Evolutionary conservation across 345 rosid genomes (phyloP).

Genomic region (Melastoma malabathricum): DNA sequence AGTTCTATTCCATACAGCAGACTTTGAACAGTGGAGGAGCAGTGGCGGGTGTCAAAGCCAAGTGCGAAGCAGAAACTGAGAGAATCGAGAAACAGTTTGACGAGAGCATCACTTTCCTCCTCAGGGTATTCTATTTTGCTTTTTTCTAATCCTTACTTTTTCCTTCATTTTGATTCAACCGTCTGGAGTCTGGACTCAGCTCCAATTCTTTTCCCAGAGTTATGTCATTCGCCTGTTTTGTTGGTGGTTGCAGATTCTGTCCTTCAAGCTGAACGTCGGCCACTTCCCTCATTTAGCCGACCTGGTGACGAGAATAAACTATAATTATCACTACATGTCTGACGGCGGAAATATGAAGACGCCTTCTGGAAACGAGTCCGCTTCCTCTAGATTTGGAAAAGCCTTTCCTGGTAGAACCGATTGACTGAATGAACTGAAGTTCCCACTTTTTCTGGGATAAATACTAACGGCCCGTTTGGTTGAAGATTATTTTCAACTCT

Average conservation of each 20-base stretch:
- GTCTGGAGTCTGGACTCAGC: no score
- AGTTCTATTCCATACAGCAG: conserved; percentile 82
- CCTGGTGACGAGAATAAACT: conserved; percentile 84
- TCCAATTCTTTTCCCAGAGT: background rate
- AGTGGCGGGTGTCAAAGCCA: conserved; percentile 59
- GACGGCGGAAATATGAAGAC: conserved; percentile 65
- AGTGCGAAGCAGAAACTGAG: conserved; percentile 77
- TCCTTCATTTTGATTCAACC: background rate
- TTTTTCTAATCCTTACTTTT: background rate
- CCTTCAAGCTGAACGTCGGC: conserved; percentile 81
- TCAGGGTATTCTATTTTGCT: conserved; percentile 43
- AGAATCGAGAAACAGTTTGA: conserved; percentile 80
- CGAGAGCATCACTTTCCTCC: conserved; percentile 87
- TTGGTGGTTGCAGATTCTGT: conserved; percentile 46
- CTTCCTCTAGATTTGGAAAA: conserved; percentile 20
- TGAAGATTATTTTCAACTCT: no score
- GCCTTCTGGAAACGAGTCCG: conserved; percentile 34
- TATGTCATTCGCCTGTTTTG: background rate
- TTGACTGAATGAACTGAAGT: background rate
- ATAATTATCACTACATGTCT: conserved; percentile 91
- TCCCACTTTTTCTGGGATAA: no score
- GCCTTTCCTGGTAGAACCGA: conserved; percentile 15
- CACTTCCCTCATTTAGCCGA: conserved; percentile 94
- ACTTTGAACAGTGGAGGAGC: conserved; percentile 67
- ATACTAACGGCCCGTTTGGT: no score